Evolutionary conservation across 345 rosid species (phyloP), one percentile per base, ranked within the genome.

Genomic region (Camelina hispida): DNA sequence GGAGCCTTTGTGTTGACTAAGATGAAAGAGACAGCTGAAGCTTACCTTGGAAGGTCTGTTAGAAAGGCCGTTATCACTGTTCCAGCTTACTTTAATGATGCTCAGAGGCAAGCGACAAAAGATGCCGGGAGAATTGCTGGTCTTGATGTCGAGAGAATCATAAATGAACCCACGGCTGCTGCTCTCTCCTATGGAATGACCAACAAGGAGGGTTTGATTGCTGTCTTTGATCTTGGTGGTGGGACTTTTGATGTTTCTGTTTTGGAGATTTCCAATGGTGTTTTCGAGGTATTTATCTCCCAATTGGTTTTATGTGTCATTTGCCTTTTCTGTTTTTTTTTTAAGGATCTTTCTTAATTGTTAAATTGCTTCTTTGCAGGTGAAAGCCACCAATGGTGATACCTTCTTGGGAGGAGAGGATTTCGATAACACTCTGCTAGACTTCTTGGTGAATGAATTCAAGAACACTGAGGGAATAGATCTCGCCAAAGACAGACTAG

Each of bases 61-160:
- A 62, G 85, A 11, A 88, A 90, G 34, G 97, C 98, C 35, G 98
- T 93, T 22, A 72, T 93, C 55, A 93, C 98, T 1, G 98, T 93
- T 23, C 98, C 98, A 1, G 98, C 98, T 38, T 93, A 93, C 76
- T 93, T 93, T 73, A 93, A 93, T 62, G 98, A 93, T 85, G 98
- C 98, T 44, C 97, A 93, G 76, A 83, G 98, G 73, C 98, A 93
- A 76, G 98, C 98, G 25, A 91, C 98, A 0, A 93, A 93, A 71
- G 98, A 93, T 84, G 98, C 98, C 63, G 98, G 98, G 46, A 87
- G 88, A 62, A 93, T 93, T 69, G 88, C 98, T 16, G 97, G 98
- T 51, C 88, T 93, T 28, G 95, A 93, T 51, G 98, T 93, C 2
- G 86, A 89, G 80, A 87, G 97, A 76, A 93, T 93, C 34, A 93